Conservation (phyloP, 352 stramenopile species). For the Phytophthora megakarya region DNA sequence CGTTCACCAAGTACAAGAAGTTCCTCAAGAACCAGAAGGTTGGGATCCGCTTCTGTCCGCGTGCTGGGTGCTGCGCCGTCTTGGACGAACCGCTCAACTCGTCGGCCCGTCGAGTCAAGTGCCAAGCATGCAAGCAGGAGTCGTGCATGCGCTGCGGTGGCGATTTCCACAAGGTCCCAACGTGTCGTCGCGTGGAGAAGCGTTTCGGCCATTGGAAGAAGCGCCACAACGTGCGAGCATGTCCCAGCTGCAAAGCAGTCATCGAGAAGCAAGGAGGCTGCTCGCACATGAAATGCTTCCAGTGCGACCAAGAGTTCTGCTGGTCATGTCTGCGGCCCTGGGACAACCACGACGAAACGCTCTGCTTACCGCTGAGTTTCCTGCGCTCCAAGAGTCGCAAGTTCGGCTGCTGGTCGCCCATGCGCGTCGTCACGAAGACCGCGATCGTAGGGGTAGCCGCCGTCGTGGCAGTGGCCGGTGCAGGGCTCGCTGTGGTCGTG, state of each 20-base stretch:
- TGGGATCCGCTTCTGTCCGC: slow-evolving; percentile 76
- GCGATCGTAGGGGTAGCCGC: slow-evolving; percentile 54
- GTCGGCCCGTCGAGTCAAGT: slow-evolving; percentile 48
- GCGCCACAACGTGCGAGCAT: slow-evolving; percentile 69
- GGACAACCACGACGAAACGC: slow-evolving; percentile 71
- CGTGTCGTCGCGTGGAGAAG: slow-evolving; percentile 66
- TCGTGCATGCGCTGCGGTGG: slow-evolving; percentile 75
- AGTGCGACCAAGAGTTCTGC: slow-evolving; percentile 87
- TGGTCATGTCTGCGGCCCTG: slow-evolving; percentile 78
- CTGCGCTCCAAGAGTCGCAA: slow-evolving; percentile 68
- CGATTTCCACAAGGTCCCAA: slow-evolving; percentile 58
- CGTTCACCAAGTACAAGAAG: slow-evolving; percentile 66
- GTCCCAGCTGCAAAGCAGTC: slow-evolving; percentile 64
- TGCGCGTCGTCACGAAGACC: slow-evolving; percentile 78
- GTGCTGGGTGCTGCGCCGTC: slow-evolving; percentile 59
- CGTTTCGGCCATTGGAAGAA: slow-evolving; percentile 75
- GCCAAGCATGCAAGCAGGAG: slow-evolving; percentile 47
- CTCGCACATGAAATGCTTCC: slow-evolving; percentile 86
- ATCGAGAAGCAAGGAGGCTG: slow-evolving; percentile 89
- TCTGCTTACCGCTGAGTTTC: slow-evolving; percentile 76
- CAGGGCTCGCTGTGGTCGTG: slow-evolving; percentile 69
- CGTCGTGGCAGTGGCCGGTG: slow-evolving; percentile 57
- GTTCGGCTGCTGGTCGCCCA: slow-evolving; percentile 61
- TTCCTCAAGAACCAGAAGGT: slow-evolving; percentile 70
- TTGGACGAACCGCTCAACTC: slow-evolving; percentile 66